Base-by-base conservation (phyloP, 768 basidiomycete genomes). In the Gyrodon lividus region DNA sequence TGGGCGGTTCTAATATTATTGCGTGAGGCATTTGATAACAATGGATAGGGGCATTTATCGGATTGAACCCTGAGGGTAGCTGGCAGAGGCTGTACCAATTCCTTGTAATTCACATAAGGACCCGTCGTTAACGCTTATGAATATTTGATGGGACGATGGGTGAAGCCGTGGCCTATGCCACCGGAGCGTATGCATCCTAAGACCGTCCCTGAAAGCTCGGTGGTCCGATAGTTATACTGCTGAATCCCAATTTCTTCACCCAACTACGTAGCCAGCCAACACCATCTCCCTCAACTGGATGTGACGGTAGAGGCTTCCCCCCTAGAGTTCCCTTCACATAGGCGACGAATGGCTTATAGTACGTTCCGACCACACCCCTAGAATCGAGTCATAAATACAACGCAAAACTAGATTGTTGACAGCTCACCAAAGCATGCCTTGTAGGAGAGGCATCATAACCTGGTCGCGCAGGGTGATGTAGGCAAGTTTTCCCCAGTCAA, bases 401-500 rank as follows among this genome's bases (percentile, higher is more conserved):
- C 16, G 28, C 30, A 37, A 5, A 9, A 23, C 28, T 26, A 12
- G 34, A 16, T 17, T 5, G 23, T 30, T 17, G 23, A 31, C 52
- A 17, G 22, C 84, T 59, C 55, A 87, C 87, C 86, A 87, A 26
- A 85, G 63, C 23, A 77, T 73, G 16, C 87, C 87, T 62, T 88
- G 87, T 24, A 86, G 30, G 6, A 89, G 62, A 5, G 87, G 87
- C 51, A 79, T 80, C 56, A 88, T 67, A 44, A 89, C 71, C 59
- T 89, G 86, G 69, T 89, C 87, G 47, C 82, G 74, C 16, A 77
- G 60, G 14, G 87, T 89, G 37, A 86, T 70, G 79, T 83, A 89
- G 17, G 73, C 52, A 8, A 89, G 71, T 49, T 73, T 73, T 6
- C 69, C 69, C 87, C 87, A 89, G 43, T 80, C 73, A 30, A 84